Conservation (phyloP, 441 rosid genomes). For the Viola pubescens region DNA sequence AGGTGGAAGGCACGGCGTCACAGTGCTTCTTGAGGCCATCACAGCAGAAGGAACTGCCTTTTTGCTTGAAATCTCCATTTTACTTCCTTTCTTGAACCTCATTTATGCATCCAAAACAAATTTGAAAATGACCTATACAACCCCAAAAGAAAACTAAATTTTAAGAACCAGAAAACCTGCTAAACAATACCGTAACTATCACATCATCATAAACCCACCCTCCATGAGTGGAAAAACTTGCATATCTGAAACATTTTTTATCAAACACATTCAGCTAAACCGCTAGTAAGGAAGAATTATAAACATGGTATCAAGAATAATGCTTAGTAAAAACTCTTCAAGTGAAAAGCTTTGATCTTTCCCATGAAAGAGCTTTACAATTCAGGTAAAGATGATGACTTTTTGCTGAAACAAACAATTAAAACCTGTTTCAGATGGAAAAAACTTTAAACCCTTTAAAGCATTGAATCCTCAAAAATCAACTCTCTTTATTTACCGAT, state of each 20-base stretch:
- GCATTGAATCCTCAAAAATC: no score
- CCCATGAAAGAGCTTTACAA: no score
- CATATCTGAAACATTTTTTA: no score
- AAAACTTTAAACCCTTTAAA: no score
- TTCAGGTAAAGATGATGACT: no score
- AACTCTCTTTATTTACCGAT: no score
- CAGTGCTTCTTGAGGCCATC: conserved; percentile 42
- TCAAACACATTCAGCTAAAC: no score
- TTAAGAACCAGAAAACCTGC: not conserved
- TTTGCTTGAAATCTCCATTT: conserved; percentile 55
- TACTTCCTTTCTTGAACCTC: conserved; percentile 59
- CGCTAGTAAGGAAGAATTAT: no score
- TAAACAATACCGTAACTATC: not conserved
- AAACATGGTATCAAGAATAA: no score
- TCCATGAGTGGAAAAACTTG: not conserved
- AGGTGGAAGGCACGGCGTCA: conserved; percentile 64
- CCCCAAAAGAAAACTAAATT: not conserved
- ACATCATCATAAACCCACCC: not conserved
- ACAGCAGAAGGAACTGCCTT: conserved; percentile 34
- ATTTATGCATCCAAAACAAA: conserved; percentile 14
- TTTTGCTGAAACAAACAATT: not conserved
- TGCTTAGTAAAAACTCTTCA: no score
- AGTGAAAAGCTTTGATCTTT: no score
- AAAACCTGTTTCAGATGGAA: not conserved
- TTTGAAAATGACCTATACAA: no score